Conservation (phyloP, 2,329 filamentous ascomycete species). For the Ophiostoma perfectum region DNA sequence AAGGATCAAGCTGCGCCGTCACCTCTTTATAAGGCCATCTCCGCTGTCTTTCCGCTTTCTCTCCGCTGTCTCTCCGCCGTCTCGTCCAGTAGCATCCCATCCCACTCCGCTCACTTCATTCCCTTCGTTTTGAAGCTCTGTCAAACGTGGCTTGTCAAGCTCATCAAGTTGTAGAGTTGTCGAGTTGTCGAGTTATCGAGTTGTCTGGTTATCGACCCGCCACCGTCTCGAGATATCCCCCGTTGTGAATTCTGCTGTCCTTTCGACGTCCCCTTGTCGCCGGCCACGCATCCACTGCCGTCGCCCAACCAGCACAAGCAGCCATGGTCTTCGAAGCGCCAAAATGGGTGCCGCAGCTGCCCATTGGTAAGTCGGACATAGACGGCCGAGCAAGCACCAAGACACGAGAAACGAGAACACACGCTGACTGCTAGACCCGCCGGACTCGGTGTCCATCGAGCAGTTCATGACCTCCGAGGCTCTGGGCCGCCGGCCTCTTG, state of each 20-base stretch:
- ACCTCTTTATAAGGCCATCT: not conserved
- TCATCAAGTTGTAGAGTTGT: not conserved
- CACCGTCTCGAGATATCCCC: too few relatives aligned
- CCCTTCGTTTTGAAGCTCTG: not conserved
- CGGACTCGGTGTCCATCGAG: slow-evolving; percentile 67
- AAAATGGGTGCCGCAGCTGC: slow-evolving; percentile 55
- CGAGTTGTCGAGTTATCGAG: not conserved
- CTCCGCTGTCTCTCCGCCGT: not conserved
- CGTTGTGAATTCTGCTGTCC: not conserved
- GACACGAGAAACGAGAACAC: not conserved
- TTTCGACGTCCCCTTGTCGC: not conserved
- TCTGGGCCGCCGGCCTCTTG: slow-evolving; percentile 60
- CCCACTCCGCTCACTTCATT: not conserved
- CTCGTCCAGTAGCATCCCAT: not conserved
- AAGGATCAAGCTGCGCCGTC: not conserved
- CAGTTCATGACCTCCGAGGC: slow-evolving; percentile 72
- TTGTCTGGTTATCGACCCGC: not conserved
- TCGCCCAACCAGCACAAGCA: not conserved
- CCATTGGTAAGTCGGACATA: slow-evolving; percentile 41
- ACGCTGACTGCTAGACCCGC: slow-evolving; percentile 45
- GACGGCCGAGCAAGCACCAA: too few relatives aligned
- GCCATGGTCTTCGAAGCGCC: slow-evolving; percentile 57
- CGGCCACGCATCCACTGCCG: not conserved
- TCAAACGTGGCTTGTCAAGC: not conserved
- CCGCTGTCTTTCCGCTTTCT: too few relatives aligned